Evolutionary conservation across 352 stramenopile species (phyloP).

Genomic region (Phytophthora ramorum): DNA sequence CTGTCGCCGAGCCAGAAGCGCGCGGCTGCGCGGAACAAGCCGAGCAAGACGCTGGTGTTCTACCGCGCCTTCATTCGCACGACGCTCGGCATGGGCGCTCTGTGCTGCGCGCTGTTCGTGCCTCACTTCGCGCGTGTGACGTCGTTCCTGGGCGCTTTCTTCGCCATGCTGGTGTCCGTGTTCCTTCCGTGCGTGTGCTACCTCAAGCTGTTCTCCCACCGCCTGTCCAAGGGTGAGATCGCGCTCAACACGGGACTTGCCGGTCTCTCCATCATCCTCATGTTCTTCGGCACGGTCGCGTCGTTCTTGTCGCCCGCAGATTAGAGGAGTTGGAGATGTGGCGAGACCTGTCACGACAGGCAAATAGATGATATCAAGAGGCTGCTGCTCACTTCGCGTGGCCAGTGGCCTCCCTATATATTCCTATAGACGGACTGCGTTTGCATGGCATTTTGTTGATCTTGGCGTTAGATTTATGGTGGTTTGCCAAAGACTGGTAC

Average conservation of each 20-base stretch:
- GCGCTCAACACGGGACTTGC: slow-evolving; percentile 62
- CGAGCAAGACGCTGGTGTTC: slow-evolving; percentile 44
- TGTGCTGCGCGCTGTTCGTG: slow-evolving; percentile 78
- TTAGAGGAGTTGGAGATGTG: slow-evolving; percentile 21
- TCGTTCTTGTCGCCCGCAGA: slow-evolving; percentile 81
- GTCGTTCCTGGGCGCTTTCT: slow-evolving; percentile 87
- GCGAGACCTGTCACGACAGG: not conserved
- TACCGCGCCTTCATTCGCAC: slow-evolving; percentile 76
- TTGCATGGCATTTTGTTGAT: not conserved
- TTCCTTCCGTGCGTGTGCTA: slow-evolving; percentile 88
- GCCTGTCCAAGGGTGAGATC: slow-evolving; percentile 57
- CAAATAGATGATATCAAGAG: slow-evolving; percentile 28
- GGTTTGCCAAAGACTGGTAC: not conserved
- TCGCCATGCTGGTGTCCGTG: slow-evolving; percentile 85
- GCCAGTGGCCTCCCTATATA: slow-evolving; percentile 22
- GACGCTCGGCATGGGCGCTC: slow-evolving; percentile 52
- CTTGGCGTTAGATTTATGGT: not conserved
- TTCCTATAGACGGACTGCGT: slow-evolving; percentile 25
- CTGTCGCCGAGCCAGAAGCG: slow-evolving; percentile 53
- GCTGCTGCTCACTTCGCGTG: slow-evolving; percentile 16
- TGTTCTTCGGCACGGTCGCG: slow-evolving; percentile 76
- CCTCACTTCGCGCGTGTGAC: slow-evolving; percentile 87
- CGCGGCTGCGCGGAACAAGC: slow-evolving; percentile 30
- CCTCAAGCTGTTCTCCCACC: slow-evolving; percentile 80
- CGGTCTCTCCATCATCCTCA: slow-evolving; percentile 70